Evolutionary conservation across 73 alveolate genomes (phyloP), one percentile per base, ranked within the genome.

Genomic region (Paramecium tetraurelia): DNA sequence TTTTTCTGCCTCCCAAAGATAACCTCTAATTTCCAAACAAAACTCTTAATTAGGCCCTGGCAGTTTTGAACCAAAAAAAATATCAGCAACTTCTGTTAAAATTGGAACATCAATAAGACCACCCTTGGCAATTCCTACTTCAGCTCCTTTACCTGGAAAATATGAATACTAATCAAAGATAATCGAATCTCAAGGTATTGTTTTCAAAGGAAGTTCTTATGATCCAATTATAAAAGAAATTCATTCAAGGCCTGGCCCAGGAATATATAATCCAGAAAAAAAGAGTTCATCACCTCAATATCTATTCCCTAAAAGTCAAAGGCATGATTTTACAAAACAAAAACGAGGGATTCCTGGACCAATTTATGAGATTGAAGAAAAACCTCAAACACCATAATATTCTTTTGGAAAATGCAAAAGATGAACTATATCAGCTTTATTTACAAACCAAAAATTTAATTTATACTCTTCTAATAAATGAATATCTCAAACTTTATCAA

Each of bases 321-420:
- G 90, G 18, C 46, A 80, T 80, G 90, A 80, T 44, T 80, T 80
- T 14, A 80, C 90, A 8, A 80, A 44, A 44, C 22, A 80, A 48
- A 80, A 80, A 41, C 20, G 50, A 80, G 90, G 75, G 3, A 27
- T 80, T 40, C 90, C 90, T 11, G 90, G 90, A 44, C 90, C 90
- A 0, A 41, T 10, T 6, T 80, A 80, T 29, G 76, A 80, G 24
- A 80, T 46, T 20, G 27, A 44, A 21, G 76, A 20, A 44, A 44
- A 48, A 46, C 70, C 72, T 5, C 18, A 33, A 31, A 46, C 59
- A 1, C 86, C 86, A 3, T 35, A 59, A 4, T 72, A 29, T 18
- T 29, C 40, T 6, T 33, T 72, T 72, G 86, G 86, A 31, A 72
- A 31, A 36, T 35, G 59, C 31, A 70, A 70, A 70, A 70, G 86